Base-by-base conservation (phyloP, 352 stramenopile genomes). In the Chrysophaeum taylorii region DNA sequence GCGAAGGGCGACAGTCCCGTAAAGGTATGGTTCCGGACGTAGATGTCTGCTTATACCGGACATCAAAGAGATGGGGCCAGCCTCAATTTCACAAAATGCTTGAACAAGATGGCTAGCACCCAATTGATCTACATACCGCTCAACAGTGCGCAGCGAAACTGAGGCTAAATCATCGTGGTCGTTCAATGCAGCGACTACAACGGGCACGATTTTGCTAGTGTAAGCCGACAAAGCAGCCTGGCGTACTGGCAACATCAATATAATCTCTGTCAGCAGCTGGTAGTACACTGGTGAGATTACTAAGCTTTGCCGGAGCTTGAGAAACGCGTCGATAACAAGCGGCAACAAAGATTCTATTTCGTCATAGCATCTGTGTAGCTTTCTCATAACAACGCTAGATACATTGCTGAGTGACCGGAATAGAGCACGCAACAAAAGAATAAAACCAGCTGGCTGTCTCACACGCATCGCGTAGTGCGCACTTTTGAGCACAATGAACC, bases 11-110 rank as follows among this genome's bases (percentile, higher is more conserved):
- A 97, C 77, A 64, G 97, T 85, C 0, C 95, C 94, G 73, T 98
- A 98, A 37, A 91, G 90, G 77, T 98, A 98, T n/a, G 95, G 95
- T 12, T 89, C 89, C 31, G 95, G 92, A 48, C 93, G 85, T 36
- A 99, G 76, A 75, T 98, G 94, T 16, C 83, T 87, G 64, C 94
- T 95, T 21, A 99, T 77, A n/a, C 92, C 88, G 67, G 92, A 85
- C 71, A 98, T 97, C 64, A 98, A 7, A 9, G 27, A 14, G 5
- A n/a, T n/a, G n/a, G n/a, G n/a, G n/a, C n/a, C n/a, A n/a, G n/a
- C n/a, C n/a, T n/a, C n/a, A n/a, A n/a, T n/a, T n/a, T n/a, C n/a
- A n/a, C n/a, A n/a, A n/a, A n/a, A n/a, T n/a, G n/a, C n/a, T n/a
- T n/a, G n/a, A n/a, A n/a, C n/a, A n/a, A n/a, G n/a, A n/a, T n/a